Base-by-base conservation (phyloP, 2,329 filamentous ascomycete species). In the Tolypocladium tundrense region DNA sequence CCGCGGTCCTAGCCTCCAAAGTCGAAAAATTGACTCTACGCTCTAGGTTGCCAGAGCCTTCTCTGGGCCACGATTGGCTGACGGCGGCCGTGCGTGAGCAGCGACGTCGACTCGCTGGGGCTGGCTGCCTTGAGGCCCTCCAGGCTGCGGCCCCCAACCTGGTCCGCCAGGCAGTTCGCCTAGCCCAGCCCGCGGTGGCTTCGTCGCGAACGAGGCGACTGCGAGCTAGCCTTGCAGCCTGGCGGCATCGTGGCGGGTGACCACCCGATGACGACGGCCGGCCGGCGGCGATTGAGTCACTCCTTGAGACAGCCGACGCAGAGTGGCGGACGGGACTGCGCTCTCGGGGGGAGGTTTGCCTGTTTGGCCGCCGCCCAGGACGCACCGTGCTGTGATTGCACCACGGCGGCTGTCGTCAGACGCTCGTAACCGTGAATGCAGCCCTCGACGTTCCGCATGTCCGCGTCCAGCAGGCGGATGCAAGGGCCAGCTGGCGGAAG, bases 161-260 rank as follows among this genome's bases (percentile, higher is more conserved):
- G 33, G 42, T 45, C 39, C 53, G 57, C 40, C 57, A 58, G 53
- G 53, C 57, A 48, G 53, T 58, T 43, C 39, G 57, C 53, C 57
- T 21, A 19, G 53, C 39, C 27, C 27, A 31, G 41, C 43, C 14
- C 40, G 27, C 7, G 13, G 48, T 35, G 31, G 48, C 45, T 51
- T 31, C 9, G 37, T 19, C 39, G 40, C 35, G 37, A 27, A 54
- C 39, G 40, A 41, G 53, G 53, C 53, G 53, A 35, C 9, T 39
- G 21, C 24, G 24, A 3, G 24, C 8, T 31, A 13, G 19, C 24
- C 52, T 52, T 54, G 56, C 24, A 53, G 55, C 56, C 56, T 54
- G 51, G 56, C 7, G 37, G 16, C 7, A 2, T 9, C 48, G 27
- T 27, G 37, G 53, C 16, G 19, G 24, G 39, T 33, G 53, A 41